A percentile compares a stretch with the other conserved stretches of the same genome.
Conservation (phyloP, 2,329 filamentous ascomycete genomes). For the Ascosphaera apis region DNA sequence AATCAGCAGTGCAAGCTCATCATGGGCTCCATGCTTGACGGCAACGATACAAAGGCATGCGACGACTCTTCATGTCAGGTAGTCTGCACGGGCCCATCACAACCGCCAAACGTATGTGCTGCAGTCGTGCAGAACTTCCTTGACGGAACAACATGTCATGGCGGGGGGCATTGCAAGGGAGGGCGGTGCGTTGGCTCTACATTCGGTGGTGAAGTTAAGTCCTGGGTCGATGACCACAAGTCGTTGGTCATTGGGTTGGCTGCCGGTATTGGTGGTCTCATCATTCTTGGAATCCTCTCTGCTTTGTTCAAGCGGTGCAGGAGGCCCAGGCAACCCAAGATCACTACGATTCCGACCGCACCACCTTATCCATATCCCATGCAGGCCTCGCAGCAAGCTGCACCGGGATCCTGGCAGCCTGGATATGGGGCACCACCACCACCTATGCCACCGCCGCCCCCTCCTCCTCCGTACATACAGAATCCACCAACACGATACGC, state of each 20-base stretch:
- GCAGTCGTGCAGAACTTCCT: conserved; percentile 71
- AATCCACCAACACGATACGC: no score
- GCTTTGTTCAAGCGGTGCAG: conserved; percentile 40
- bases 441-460: conserved; percentile 13
- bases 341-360: conserved; percentile 6
- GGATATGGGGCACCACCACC: conserved; percentile 21
- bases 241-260: conserved; percentile 62
- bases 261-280: conserved; percentile 44
- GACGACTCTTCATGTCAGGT: conserved; percentile 48
- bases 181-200: conserved; percentile 54
- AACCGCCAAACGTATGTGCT: conserved; percentile 43
- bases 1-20: conserved; percentile 71
- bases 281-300: conserved; percentile 43
- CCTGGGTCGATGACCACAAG: conserved; percentile 59
- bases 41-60: conserved; percentile 64
- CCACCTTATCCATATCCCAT: no score
- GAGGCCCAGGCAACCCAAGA: conserved; percentile 13
- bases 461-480: no score
- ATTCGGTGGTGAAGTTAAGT: conserved; percentile 43
- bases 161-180: conserved; percentile 56
- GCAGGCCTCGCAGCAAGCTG: no score
- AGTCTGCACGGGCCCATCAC: conserved; percentile 48
- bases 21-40: conserved; percentile 49
- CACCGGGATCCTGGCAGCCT: no score
- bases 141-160: conserved; percentile 68